Base-by-base conservation (phyloP, 768 basidiomycete species). In the Saitozyma podzolica region DNA sequence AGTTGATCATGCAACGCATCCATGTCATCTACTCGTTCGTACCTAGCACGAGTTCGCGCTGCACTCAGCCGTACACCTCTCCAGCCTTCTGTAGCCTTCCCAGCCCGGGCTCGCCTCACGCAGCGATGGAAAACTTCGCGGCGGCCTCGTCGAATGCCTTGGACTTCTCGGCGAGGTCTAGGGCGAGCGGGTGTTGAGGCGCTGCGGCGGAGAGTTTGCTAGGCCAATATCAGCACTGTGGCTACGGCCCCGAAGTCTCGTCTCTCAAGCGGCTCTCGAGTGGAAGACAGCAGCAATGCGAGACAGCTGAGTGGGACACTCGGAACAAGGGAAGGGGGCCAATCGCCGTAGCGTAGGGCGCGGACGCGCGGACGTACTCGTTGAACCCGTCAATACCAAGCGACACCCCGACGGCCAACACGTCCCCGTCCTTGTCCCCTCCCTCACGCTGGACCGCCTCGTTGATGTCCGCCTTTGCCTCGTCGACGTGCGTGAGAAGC, bases 71-170 rank as follows among this genome's bases (percentile, higher is more conserved):
- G 29, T 29, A 29, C 29, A 2, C 29, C 29, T 29, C 11, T 14
- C 10, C n/a, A 58, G 3, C 11, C 3, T 14, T 39, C 9, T 58
- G 17, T 45, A 48, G 16, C 16, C 39, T 37, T 49, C 56, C 6
- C n/a, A 5, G 29, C 43, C 39, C 56, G 11, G 37, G 48, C 0
- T 19, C 51, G 6, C 6, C 40, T 54, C 45, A 76, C 47, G 73
- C 71, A 9, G 75, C 50, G 29, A 80, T 64, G 8, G 64, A 64
- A 50, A 78, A 81, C 63, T 79, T 81, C 39, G 72, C 67, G 19
- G 81, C 80, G 2, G 81, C 81, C 42, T 78, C 80, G 54, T 82
- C 81, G 59, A 82, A 82, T 16, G 74, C 64, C 16, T 55, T 43
- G 14, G 72, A 68, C 65, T 81, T 81, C 37, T 71, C 75, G 9